Evolutionary conservation across 1,284 basidiomycete species (phyloP).

Genomic region (Coniferiporia sulphurascens): DNA sequence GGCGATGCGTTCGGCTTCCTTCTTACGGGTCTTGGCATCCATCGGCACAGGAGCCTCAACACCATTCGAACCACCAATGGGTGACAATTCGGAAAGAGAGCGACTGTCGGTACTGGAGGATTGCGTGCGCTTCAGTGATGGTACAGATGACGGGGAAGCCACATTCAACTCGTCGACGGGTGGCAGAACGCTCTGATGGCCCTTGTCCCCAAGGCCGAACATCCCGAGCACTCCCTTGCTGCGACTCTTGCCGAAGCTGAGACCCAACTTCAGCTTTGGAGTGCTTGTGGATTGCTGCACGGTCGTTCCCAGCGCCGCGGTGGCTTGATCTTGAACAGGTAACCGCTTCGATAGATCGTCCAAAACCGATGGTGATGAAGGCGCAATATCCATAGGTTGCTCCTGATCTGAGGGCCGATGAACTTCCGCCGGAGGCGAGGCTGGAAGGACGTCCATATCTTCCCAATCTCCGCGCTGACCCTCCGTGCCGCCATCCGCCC

Average conservation of each 20-base stretch:
- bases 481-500: constrained; percentile 18
- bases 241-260: constrained; percentile 62
- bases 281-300: constrained; percentile 29
- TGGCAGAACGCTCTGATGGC: constrained; percentile 51
- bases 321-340: constrained; percentile 34
- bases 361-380: constrained; percentile 46
- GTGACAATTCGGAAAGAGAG: constrained; percentile 52
- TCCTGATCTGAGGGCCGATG: constrained; percentile 34
- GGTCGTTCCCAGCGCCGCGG: constrained; percentile 24
- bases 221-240: constrained; percentile 62
- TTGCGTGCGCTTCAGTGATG: constrained; percentile 81
- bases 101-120: constrained; percentile 74
- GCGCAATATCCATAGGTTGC: constrained; percentile 45
- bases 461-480: constrained; percentile 40
- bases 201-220: constrained; percentile 75
- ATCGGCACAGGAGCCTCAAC: constrained; percentile 36
- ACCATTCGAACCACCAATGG: constrained; percentile 24
- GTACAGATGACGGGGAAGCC: constrained; percentile 44
- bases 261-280: constrained; percentile 38
- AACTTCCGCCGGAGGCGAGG: constrained; percentile 35
- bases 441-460: constrained; percentile 51
- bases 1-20: constrained; percentile 81
- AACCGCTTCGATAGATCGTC: constrained; percentile 44
- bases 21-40: constrained; percentile 85
- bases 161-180: constrained; percentile 67